These are phyloP conservation scores for Bipolaris gigantea DNA, from an alignment of 2,329 filamentous ascomycete species.

Conservation along the genomic window DNA sequence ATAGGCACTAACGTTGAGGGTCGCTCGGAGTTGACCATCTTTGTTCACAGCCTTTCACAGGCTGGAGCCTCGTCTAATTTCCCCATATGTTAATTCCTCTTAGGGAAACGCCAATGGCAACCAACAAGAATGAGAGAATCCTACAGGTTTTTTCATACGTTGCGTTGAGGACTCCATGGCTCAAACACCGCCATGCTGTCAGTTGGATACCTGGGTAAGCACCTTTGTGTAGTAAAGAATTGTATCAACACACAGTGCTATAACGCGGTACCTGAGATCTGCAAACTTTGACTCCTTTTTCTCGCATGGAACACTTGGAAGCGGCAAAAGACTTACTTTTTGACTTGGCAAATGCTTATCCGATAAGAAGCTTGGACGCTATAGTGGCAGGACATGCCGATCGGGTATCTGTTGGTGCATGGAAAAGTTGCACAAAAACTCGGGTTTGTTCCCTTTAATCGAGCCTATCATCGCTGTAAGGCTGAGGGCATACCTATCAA, in stretches of 20 bases:
- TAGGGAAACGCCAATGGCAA: not conserved
- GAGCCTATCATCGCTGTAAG: no score
- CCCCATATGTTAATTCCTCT: not conserved
- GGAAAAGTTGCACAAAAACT: not conserved
- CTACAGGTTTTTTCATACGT: not conserved
- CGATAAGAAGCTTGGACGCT: not conserved
- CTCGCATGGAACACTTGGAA: not conserved
- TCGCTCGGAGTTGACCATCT: no score
- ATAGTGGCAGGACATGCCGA: not conserved
- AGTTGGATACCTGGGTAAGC: no score
- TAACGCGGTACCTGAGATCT: not conserved
- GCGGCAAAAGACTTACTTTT: not conserved
- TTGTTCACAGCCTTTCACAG: not conserved
- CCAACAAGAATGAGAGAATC: not conserved
- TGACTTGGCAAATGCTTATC: not conserved
- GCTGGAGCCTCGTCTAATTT: not conserved
- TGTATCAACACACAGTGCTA: no score
- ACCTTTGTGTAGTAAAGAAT: not conserved
- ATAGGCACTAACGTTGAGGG: no score
- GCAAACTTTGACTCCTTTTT: not conserved
- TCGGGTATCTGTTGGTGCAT: not conserved
- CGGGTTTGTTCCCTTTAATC: not conserved
- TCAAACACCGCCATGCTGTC: not conserved
- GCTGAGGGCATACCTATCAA: no score
- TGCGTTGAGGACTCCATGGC: not conserved